These are phyloP conservation scores for Crinitomyces ghanaensis DNA, from an alignment of 805 yeast genomes.

Conservation along the genomic window DNA sequence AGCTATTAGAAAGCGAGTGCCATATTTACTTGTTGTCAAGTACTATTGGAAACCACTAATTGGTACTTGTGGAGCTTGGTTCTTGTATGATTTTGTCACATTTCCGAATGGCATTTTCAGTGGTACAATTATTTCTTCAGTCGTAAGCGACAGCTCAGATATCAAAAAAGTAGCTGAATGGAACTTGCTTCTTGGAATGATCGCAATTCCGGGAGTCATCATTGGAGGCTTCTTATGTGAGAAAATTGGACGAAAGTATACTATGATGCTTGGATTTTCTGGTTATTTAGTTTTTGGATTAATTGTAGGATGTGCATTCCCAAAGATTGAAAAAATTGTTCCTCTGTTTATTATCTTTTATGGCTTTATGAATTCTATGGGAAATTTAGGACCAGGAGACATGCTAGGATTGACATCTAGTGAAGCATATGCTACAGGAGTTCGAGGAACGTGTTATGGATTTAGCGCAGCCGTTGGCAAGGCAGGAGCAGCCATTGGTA, in stretches of 20 bases:
- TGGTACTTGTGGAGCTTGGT: conserved; percentile 71
- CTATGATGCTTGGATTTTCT: conserved; percentile 56
- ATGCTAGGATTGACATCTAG: conserved; percentile 57
- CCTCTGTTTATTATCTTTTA: conserved; percentile 60
- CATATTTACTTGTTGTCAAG: conserved; percentile 47
- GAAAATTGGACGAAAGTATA: conserved; percentile 57
- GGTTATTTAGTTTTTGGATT: conserved; percentile 54
- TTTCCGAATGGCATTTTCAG: conserved; percentile 71
- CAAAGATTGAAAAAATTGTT: conserved; percentile 42
- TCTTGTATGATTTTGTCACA: conserved; percentile 68
- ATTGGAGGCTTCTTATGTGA: conserved; percentile 59
- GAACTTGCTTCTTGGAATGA: conserved; percentile 52
- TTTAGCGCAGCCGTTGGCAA: conserved; percentile 71
- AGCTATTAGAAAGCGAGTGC: conserved; percentile 48
- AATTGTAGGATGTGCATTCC: conserved; percentile 35
- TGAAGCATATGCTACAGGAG: conserved; percentile 65
- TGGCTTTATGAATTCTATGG: conserved; percentile 58
- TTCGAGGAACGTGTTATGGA: conserved; percentile 68
- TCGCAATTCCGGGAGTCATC: conserved; percentile 61
- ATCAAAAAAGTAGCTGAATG: conserved; percentile 58
- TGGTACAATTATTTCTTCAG: conserved; percentile 45
- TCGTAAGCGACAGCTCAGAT: conserved; percentile 36
- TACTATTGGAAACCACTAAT: conserved; percentile 58
- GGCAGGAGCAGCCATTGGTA: conserved; percentile 78
- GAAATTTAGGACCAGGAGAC: conserved; percentile 74